Evolutionary conservation across 2,329 filamentous ascomycete species (phyloP).

Genomic region (Arthrobotrys iridis): DNA sequence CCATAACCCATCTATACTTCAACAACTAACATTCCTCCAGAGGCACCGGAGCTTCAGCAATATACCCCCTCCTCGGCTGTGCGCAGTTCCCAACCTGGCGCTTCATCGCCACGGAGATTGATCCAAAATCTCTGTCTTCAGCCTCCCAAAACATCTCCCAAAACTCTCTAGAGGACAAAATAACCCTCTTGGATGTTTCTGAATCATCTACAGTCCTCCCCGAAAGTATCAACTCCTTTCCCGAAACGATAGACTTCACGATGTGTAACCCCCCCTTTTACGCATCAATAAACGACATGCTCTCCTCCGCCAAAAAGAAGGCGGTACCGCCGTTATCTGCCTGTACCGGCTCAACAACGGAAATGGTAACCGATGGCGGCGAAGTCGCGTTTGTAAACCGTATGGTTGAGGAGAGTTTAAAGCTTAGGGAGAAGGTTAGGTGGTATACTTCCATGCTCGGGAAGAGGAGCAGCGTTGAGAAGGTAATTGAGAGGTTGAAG

Average conservation of each 20-base stretch:
- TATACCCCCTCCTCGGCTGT: conserved; percentile 82
- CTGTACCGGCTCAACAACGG: conserved; percentile 76
- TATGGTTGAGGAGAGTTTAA: conserved; percentile 76
- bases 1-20: neutral
- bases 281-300: conserved; percentile 75
- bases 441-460: conserved; percentile 97
- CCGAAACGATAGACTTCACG: conserved; percentile 74
- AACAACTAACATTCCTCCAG: conserved; percentile 60
- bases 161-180: conserved; percentile 11
- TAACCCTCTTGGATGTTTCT: conserved; percentile 22
- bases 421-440: conserved; percentile 68
- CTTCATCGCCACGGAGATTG: conserved; percentile 42
- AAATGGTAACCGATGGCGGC: conserved; percentile 86
- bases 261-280: conserved; percentile 99
- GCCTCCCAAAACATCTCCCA: conserved; percentile 19
- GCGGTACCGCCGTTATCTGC: conserved; percentile 70
- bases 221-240: neutral
- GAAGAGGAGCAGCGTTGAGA: conserved; percentile 75
- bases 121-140: conserved; percentile 50
- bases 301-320: conserved; percentile 73
- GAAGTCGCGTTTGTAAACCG: conserved; percentile 78
- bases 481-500: conserved; percentile 70
- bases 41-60: conserved; percentile 88
- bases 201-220: conserved; percentile 25
- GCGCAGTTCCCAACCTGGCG: conserved; percentile 24